Conservation (phyloP, 371 early-diverging fungal species). For the Neoconidiobolus thromboides region DNA sequence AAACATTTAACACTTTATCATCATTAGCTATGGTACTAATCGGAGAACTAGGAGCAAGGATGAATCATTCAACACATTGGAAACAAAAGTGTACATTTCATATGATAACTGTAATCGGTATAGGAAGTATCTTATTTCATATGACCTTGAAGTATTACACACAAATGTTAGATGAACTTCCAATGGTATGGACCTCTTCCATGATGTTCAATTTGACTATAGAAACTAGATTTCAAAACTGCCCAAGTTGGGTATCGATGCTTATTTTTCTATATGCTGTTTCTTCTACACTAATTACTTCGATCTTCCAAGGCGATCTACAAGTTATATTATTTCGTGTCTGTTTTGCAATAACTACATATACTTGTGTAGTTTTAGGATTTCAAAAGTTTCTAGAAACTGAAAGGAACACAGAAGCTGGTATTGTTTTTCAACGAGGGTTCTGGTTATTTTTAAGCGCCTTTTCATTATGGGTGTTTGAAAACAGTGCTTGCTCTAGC, state of each 20-base stretch:
- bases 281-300: neutral
- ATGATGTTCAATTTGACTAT: neutral
- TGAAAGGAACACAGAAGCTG: neutral
- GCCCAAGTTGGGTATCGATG: too few relatives aligned
- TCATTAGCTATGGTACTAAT: conserved; percentile 35
- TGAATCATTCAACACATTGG: conserved; percentile 1
- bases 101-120: conserved; percentile 34
- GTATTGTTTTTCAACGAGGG: neutral
- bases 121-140: conserved; percentile 61
- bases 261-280: neutral
- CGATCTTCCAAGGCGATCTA: neutral
- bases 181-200: conserved; percentile 15
- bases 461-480: neutral
- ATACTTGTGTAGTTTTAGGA: neutral
- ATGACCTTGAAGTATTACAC: conserved; percentile 53
- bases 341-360: neutral
- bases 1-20: conserved; percentile 44
- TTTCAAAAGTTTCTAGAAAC: neutral
- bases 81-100: conserved; percentile 1
- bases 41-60: conserved; percentile 25
- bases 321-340: neutral
- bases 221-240: neutral
- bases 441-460: neutral
- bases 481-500: neutral
- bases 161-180: conserved; percentile 58